Base-by-base conservation (phyloP, 306 rosid genomes). In the Prunus armeniaca region DNA sequence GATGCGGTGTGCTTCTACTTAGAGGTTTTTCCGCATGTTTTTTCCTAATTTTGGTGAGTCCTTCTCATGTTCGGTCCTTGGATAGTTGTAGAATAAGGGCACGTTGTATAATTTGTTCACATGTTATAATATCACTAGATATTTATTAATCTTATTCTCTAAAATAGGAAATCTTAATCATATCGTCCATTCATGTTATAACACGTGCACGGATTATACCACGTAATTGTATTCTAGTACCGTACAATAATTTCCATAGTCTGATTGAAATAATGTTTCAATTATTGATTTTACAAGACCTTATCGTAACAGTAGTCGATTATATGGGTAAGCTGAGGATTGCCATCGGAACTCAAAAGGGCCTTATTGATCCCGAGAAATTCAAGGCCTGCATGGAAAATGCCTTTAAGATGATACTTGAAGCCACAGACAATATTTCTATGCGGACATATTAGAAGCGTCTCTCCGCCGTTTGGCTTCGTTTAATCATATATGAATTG, bases 311-410 rank as follows among this genome's bases (percentile, higher is more conserved):
- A 45, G 38, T 83, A 2, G 45, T 86, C 43, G 88, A 89, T 69
- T 90, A 90, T 8, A 84, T 81, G 89, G 81, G 56, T 51, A 22
- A 34, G 8, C 4, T 88, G 32, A 84, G 82, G 54, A 38, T 90
- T 77, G 72, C 80, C 45, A 22, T 85, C 6, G 74, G 65, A 49
- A 74, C 73, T 1, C 74, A 81, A n/a, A 86, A 86, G 56, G 89
- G 75, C 1, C 67, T 81, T 25, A 52, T 88, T 4, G 83, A 90
- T 71, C 71, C 81, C 6, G 67, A 84, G 0, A 77, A 73, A 38
- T 69, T 88, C 52, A 78, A 67, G 73, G 20, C 47, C 0, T 88
- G 88, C 77, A 41, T 90, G 14, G 84, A 88, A 72, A 81, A 82
- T 66, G 90, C 92, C 28, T 77, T 77, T 54, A 80, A 78, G 49